Evolutionary conservation across 2,329 filamentous ascomycete genomes (phyloP), one percentile per base, ranked within the genome.

Genomic region (Cryoendolithus antarcticus): DNA sequence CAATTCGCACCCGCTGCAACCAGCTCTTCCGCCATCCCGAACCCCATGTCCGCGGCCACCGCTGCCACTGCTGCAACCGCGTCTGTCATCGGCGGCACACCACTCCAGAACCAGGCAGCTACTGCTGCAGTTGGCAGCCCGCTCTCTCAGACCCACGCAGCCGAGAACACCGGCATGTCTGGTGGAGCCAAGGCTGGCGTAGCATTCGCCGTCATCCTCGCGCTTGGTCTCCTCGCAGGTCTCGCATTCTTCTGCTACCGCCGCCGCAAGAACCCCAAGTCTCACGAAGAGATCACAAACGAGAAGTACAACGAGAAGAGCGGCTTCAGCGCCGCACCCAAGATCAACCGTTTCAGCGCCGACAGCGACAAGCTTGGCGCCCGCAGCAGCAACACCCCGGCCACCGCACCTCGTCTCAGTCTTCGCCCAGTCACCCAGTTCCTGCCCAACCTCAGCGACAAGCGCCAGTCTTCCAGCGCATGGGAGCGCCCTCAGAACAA

Each of bases 401-500:
- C 69, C 24, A 72, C 66, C 28, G 79, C 86, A 33, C 86, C 86
- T n/a, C 80, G 80, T 45, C 71, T 95, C 44, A 93, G 85, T 55
- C 70, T 94, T 39, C 80, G 86, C 36, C 86, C 86, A 2, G 74
- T 91, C 35, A 89, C 85, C 31, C 78, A 91, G 53, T 88, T 94
- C 62, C 70, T 84, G 30, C 82, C 85, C 4, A 77, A 75, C 53
- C 71, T 83, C 45, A 43, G 41, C 35, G 65, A 57, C 19, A 58
- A 63, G 43, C 55, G 58, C 44, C 64, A 61, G 58, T 46, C 44
- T 38, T 64, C 58, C 43, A 48, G 62, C 9, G 63, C 61, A 61
- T 19, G 15, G 15, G 15, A 19, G 5, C 15, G 15, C 15, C 15
- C 15, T 19, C 62, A 66, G 35, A 60, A 57, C 37, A 57, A 59